These are phyloP conservation scores for Suhomyces xylopsoci DNA, from an alignment of 805 yeast genomes.

Conservation along the genomic window DNA sequence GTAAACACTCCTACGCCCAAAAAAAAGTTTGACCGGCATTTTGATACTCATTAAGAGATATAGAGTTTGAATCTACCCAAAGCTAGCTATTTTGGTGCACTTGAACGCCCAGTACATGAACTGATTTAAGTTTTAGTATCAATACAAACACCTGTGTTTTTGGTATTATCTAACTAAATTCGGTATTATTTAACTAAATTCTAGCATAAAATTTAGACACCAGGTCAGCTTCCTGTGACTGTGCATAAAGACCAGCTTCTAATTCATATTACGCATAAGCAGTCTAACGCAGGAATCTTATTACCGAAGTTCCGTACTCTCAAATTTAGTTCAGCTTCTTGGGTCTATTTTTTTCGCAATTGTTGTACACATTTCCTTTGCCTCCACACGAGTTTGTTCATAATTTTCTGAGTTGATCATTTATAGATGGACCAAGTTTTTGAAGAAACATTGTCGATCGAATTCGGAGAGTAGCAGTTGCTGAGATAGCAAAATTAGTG, in stretches of 20 bases:
- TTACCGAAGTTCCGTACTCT: background rate
- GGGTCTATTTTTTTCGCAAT: background rate
- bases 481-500: background rate
- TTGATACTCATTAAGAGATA: background rate
- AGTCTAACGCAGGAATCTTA: background rate
- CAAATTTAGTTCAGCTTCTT: background rate
- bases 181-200: background rate
- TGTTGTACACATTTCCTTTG: background rate
- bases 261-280: background rate
- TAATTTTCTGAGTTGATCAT: background rate
- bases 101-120: background rate
- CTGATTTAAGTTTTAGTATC: background rate
- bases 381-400: conserved; percentile 4
- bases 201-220: background rate
- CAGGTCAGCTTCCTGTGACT: background rate
- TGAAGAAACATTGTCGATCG: background rate
- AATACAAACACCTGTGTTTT: background rate
- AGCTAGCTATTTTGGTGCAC: background rate
- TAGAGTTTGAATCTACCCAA: background rate
- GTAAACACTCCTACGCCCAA: background rate
- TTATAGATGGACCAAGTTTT: conserved; percentile 1
- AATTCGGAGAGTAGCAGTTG: background rate
- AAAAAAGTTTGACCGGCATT: background rate
- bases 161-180: background rate
- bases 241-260: background rate